Conservation (phyloP, 768 basidiomycete species). For the Mycena vitilis region DNA sequence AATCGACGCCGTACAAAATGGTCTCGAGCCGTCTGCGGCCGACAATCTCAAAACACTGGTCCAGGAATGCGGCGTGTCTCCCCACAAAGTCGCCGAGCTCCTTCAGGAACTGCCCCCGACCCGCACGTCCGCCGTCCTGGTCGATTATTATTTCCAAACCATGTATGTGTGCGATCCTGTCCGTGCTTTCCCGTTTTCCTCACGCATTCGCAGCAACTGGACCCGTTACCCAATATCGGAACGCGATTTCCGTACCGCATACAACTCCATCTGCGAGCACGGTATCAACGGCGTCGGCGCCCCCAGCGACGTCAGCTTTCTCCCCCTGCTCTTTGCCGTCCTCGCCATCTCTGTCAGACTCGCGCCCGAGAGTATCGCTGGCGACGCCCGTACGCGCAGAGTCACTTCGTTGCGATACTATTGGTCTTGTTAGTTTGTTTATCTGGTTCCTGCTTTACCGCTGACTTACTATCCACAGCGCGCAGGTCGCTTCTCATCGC, state of each 20-base stretch:
- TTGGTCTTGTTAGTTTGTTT: slow-evolving; percentile 84
- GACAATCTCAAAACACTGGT: slow-evolving; percentile 89
- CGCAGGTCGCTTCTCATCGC: slow-evolving; percentile 90
- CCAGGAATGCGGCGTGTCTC: slow-evolving; percentile 92
- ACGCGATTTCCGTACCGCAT: slow-evolving; percentile 80
- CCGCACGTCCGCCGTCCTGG: slow-evolving; percentile 77
- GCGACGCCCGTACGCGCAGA: slow-evolving; percentile 79
- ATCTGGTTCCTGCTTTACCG: slow-evolving; percentile 24
- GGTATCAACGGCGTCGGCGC: slow-evolving; percentile 68
- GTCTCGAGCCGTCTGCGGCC: slow-evolving; percentile 68
- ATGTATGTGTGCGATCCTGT: slow-evolving; percentile 57
- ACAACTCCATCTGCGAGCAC: slow-evolving; percentile 71
- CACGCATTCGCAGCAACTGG: slow-evolving; percentile 75
- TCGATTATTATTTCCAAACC: slow-evolving; percentile 84
- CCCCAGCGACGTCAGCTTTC: slow-evolving; percentile 82
- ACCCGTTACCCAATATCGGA: slow-evolving; percentile 94
- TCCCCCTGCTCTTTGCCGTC: slow-evolving; percentile 94
- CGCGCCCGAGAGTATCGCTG: slow-evolving; percentile 86
- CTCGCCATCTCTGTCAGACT: slow-evolving; percentile 88
- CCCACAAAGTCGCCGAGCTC: slow-evolving; percentile 91
- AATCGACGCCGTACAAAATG: slow-evolving; percentile 58
- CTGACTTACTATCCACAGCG: slow-evolving; percentile 57
- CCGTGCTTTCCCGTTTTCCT: slow-evolving; percentile 1
- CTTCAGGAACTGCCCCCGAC: slow-evolving; percentile 89
- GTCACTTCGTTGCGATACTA: slow-evolving; percentile 91